Evolutionary conservation across 2,329 filamentous ascomycete genomes (phyloP), one percentile per base, ranked within the genome.

Genomic region (Mycosphaerella sp.): DNA sequence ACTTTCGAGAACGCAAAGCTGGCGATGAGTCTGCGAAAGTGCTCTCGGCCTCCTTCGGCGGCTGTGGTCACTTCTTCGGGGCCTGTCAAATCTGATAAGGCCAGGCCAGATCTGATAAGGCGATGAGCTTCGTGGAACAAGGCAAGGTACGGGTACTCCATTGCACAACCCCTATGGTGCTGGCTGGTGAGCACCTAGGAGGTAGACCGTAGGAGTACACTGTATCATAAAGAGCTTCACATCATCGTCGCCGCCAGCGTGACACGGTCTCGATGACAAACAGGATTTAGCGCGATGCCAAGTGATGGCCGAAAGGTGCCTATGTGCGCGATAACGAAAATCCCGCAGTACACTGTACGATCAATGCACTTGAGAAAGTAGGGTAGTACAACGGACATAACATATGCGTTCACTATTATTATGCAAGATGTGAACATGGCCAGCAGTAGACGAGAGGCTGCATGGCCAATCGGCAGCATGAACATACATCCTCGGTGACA

Each of bases 1-100:
- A 62, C 62, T 51, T 72, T 60, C 3, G 69, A 69, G 57, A 69
- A 75, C 26, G 23, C 6, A 17, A 59, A 54, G n/a, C 51, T 54
- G 10, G 55, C 51, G 10, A 51, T 43, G 5, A 61, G 56, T 26
- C 45, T 45, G 2, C 43, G 32, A 29, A 52, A 45, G 31, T 59
- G 54, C 26, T 51, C 42, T 23, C 23, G 41, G 4, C 29, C 21
- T 26, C 21, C 21, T 29, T 23, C 11, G 6, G 41, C 41, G 11
- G 23, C 21, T 44, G 44, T 36, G n/a, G 42, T 43, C 21, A 17
- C n/a, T 14, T 29, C 26, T 45, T 38, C 26, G 10, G 14, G 6
- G 29, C 10, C 43, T 4, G 23, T 34, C 17, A 11, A 6, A 46
- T 49, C 47, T 49, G 47, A 49, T 49, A 49, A 49, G 34, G n/a